Conservation (phyloP, 768 basidiomycete species). For the Leccinum aurantiacum region DNA sequence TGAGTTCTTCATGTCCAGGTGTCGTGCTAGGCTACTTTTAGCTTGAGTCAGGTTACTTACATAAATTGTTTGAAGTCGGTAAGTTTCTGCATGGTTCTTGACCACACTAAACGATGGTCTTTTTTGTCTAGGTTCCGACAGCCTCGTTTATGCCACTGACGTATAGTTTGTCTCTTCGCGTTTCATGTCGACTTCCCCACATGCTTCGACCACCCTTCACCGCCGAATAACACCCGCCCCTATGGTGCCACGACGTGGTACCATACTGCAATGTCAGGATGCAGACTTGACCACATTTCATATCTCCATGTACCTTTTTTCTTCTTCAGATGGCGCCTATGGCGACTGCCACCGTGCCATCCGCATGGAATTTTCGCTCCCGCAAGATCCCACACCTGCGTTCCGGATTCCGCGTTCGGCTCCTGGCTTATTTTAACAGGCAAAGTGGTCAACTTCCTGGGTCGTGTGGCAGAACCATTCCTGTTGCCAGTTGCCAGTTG, state of each 20-base stretch:
- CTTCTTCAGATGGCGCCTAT: neutral
- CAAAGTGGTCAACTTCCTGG: slow-evolving; percentile 4
- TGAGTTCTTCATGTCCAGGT: slow-evolving; percentile 9
- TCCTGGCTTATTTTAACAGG: slow-evolving; percentile 7
- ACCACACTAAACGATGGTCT: slow-evolving; percentile 11
- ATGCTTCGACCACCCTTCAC: slow-evolving; percentile 22
- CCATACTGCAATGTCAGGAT: neutral
- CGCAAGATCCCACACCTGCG: slow-evolving; percentile 3
- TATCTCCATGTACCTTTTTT: slow-evolving; percentile 2
- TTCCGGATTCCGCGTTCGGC: slow-evolving; percentile 1
- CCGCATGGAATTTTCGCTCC: slow-evolving; percentile 1
- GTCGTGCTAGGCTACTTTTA: neutral
- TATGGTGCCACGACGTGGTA: slow-evolving; percentile 3
- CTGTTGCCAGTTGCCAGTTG: slow-evolving; percentile 3
- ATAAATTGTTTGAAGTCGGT: slow-evolving; percentile 3
- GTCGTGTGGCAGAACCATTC: slow-evolving; percentile 17
- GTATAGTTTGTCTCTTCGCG: slow-evolving; percentile 14
- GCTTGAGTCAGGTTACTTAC: neutral
- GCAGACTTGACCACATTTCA: slow-evolving; percentile 9
- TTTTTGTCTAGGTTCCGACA: slow-evolving; percentile 4
- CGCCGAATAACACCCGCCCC: slow-evolving; percentile 12
- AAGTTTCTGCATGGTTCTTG: neutral
- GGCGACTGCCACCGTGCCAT: neutral
- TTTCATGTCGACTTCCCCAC: slow-evolving; percentile 29
- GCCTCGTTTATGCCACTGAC: slow-evolving; percentile 18